These are phyloP conservation scores for Plasmodium vivax DNA, from an alignment of 169 alveolate genomes.

Conservation along the genomic window DNA sequence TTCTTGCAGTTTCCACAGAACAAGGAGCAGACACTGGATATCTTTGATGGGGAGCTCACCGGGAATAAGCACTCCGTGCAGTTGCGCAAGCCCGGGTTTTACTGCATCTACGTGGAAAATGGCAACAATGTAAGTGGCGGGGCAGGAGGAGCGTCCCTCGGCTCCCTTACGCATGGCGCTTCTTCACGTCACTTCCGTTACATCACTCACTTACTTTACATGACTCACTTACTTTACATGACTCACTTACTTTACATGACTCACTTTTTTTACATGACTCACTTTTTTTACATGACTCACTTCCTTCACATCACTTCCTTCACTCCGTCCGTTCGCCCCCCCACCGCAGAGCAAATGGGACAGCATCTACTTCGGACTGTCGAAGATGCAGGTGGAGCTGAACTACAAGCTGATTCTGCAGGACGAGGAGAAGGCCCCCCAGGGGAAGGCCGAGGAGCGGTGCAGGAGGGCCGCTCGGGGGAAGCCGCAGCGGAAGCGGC, in stretches of 20 bases:
- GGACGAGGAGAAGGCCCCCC: neutral
- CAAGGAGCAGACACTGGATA: slow-evolving; percentile 9
- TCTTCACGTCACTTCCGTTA: no score
- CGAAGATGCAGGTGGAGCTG: slow-evolving; percentile 53
- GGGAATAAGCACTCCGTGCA: slow-evolving; percentile 27
- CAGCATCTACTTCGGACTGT: slow-evolving; percentile 48
- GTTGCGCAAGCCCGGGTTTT: slow-evolving; percentile 49
- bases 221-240: no score
- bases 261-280: no score
- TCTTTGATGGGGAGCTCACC: slow-evolving; percentile 51
- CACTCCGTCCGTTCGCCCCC: neutral
- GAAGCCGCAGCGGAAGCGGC: neutral
- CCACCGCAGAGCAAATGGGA: slow-evolving; percentile 62
- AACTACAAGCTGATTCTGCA: slow-evolving; percentile 16
- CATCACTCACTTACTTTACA: no score
- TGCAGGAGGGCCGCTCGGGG: neutral
- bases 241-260: no score
- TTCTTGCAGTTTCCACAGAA: slow-evolving; percentile 14
- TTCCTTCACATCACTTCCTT: no score
- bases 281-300: no score
- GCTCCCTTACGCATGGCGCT: no score
- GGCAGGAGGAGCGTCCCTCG: neutral
- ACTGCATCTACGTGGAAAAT: slow-evolving; percentile 48
- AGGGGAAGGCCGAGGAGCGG: neutral
- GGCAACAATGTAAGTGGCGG: slow-evolving; percentile 11